Conservation (phyloP, 306 rosid genomes). For the Hippophae rhamnoides region DNA sequence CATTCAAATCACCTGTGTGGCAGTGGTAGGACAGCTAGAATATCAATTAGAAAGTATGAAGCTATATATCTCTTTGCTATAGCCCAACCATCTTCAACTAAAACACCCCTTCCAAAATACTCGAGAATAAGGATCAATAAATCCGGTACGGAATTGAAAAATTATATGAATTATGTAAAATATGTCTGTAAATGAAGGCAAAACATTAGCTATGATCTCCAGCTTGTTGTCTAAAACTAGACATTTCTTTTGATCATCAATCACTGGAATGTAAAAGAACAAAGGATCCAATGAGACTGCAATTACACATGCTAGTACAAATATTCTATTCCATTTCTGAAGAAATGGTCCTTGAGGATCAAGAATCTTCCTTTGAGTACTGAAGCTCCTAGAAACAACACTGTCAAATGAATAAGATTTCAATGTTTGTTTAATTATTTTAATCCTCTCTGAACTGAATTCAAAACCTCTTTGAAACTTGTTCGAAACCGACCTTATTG, state of each 20-base stretch:
- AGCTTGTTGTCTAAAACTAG: slow-evolving; percentile 24
- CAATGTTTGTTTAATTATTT: too few species aligned
- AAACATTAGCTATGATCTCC: slow-evolving; percentile 47
- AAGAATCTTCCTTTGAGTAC: slow-evolving; percentile 30
- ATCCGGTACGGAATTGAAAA: slow-evolving; percentile 77
- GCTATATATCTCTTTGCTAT: slow-evolving; percentile 62
- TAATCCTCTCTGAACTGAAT: too few species aligned
- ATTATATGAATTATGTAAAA: slow-evolving; percentile 61
- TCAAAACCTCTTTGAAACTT: too few species aligned
- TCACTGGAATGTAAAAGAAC: slow-evolving; percentile 60
- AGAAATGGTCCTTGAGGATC: slow-evolving; percentile 74
- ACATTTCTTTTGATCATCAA: slow-evolving; percentile 26
- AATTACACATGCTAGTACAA: slow-evolving; percentile 59
- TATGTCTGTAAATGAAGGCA: slow-evolving; percentile 69
- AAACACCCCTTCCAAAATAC: slow-evolving; percentile 85
- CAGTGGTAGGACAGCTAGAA: slow-evolving; percentile 71
- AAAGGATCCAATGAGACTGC: slow-evolving; percentile 76
- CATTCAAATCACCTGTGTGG: slow-evolving; percentile 72
- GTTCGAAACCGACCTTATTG: too few species aligned
- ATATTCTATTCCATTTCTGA: slow-evolving; percentile 81
- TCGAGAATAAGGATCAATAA: slow-evolving; percentile 75
- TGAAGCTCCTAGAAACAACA: too few species aligned
- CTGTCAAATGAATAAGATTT: too few species aligned
- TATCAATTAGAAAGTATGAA: slow-evolving; percentile 60
- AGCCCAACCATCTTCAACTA: slow-evolving; percentile 36